These are phyloP conservation scores for Pseudohyphozyma bogoriensis DNA, from an alignment of 768 basidiomycete genomes.

Conservation along the genomic window DNA sequence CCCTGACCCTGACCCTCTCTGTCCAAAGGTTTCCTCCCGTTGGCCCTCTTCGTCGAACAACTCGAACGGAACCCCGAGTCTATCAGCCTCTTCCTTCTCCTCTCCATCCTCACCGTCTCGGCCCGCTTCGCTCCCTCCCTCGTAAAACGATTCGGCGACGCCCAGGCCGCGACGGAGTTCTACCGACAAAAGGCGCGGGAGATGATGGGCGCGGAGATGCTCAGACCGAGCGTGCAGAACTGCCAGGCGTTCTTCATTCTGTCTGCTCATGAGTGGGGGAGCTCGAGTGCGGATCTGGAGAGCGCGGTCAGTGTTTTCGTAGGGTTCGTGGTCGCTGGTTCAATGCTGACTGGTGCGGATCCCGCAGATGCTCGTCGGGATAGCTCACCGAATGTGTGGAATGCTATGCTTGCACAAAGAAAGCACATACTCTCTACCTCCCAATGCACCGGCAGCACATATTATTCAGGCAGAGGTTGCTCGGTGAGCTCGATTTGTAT, in stretches of 20 bases:
- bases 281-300: too few relatives aligned
- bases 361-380: background rate
- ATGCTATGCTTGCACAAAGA: background rate
- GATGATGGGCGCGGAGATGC: constrained; percentile 1
- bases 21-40: background rate
- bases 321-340: too few relatives aligned
- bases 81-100: background rate
- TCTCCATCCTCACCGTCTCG: constrained; percentile 1
- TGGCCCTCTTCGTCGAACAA: background rate
- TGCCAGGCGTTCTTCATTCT: constrained; percentile 2
- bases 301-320: too few relatives aligned
- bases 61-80: background rate
- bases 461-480: background rate
- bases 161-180: background rate
- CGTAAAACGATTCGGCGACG: background rate
- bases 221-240: background rate
- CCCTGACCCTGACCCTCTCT: too few relatives aligned
- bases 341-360: too few relatives aligned
- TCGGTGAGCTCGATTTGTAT: too few relatives aligned
- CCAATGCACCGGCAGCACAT: background rate
- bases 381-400: background rate
- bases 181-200: background rate
- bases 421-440: background rate
- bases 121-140: constrained; percentile 2
- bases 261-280: background rate